phyloP scores from a whole-genome alignment of 768 basidiomycete species.

The Auriscalpium vulgare region DNA sequence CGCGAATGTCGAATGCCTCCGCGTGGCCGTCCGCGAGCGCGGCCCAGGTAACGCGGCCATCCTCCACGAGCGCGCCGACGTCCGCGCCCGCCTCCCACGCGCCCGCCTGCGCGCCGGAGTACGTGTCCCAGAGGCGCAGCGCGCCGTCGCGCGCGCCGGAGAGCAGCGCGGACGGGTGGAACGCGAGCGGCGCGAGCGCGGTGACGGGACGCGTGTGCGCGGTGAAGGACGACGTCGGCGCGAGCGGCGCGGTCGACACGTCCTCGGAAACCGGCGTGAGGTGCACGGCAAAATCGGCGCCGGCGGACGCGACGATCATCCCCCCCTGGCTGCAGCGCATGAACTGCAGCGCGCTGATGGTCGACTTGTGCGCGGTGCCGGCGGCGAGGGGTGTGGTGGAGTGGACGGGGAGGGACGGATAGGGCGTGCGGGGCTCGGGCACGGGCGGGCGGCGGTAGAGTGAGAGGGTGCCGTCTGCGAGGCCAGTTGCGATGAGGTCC shows the following conservation, averaged over 20 bases:
- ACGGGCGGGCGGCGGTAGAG: constrained; percentile 6
- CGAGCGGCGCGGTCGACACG: background rate
- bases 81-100: constrained; percentile 6
- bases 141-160: constrained; percentile 11
- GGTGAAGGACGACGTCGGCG: constrained; percentile 4
- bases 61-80: background rate
- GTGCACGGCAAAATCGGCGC: constrained; percentile 11
- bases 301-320: constrained; percentile 10
- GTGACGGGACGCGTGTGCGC: constrained; percentile 9
- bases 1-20: constrained; percentile 6
- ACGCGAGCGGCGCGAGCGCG: constrained; percentile 3
- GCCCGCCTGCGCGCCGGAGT: constrained; percentile 3
- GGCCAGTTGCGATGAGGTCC: constrained; percentile 6
- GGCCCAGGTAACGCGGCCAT: background rate
- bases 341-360: constrained; percentile 12
- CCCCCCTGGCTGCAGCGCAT: background rate
- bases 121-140: constrained; percentile 12
- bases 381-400: constrained; percentile 1
- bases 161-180: constrained; percentile 2
- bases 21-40: constrained; percentile 9
- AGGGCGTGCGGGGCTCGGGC: background rate
- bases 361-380: constrained; percentile 9
- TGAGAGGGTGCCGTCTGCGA: constrained; percentile 13
- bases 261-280: constrained; percentile 7
- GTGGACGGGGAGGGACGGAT: constrained; percentile 3